Conservation (phyloP, 805 yeast species). For the Priceomyces fermenticarens region DNA sequence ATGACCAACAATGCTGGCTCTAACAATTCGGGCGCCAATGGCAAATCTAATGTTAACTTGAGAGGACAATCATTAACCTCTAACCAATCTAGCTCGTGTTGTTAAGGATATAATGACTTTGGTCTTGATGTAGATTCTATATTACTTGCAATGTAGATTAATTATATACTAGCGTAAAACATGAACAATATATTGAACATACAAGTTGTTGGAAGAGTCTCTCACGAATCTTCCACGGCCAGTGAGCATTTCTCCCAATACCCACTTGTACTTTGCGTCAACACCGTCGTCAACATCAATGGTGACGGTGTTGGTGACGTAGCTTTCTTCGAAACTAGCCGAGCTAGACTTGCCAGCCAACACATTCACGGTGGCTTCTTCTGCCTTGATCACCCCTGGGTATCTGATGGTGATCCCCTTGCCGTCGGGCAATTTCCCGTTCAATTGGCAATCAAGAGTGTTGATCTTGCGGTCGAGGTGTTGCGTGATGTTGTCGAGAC, state of each 20-base stretch:
- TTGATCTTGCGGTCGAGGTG: slow-evolving; percentile 22
- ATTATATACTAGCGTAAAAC: slow-evolving; percentile 12
- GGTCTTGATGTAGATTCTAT: background rate
- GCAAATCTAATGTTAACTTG: slow-evolving; percentile 67
- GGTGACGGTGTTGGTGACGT: slow-evolving; percentile 47
- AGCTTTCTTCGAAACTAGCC: slow-evolving; percentile 43
- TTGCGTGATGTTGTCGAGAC: slow-evolving; percentile 48
- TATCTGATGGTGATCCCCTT: slow-evolving; percentile 42
- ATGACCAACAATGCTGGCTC: slow-evolving; percentile 67
- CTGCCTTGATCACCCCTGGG: slow-evolving; percentile 46
- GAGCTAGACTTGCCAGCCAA: slow-evolving; percentile 24
- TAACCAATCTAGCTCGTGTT: slow-evolving; percentile 38
- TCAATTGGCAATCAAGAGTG: slow-evolving; percentile 49
- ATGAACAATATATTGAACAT: slow-evolving; percentile 56
- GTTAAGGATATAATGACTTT: slow-evolving; percentile 17
- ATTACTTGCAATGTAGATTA: background rate
- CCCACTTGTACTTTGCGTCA: slow-evolving; percentile 50
- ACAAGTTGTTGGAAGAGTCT: slow-evolving; percentile 40
- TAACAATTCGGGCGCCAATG: slow-evolving; percentile 26
- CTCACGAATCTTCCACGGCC: slow-evolving; percentile 62
- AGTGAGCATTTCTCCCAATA: slow-evolving; percentile 42
- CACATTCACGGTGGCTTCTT: slow-evolving; percentile 31
- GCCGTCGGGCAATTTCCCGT: slow-evolving; percentile 44
- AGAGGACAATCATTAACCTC: slow-evolving; percentile 59
- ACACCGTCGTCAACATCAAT: slow-evolving; percentile 41